A percentile compares a stretch with the other conserved stretches of the same genome.
phyloP scores from a whole-genome alignment of 106 monocot genomes.

The Phalaenopsis aphrodite region DNA sequence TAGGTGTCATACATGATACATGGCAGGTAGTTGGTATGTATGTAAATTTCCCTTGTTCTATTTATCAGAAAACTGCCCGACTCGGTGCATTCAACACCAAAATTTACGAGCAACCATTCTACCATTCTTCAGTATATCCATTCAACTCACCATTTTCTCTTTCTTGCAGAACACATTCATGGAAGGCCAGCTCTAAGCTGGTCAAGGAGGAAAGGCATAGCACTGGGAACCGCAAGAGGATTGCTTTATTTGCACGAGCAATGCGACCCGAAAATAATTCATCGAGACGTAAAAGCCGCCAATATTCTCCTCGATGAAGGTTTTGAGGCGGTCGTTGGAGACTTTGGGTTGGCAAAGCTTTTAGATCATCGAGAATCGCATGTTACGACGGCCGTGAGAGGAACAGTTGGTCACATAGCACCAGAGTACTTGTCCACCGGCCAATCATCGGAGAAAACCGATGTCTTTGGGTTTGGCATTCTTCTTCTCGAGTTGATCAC shows the following conservation, averaged over 20 bases:
- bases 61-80: neutral
- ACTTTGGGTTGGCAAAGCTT: slow-evolving; percentile 53
- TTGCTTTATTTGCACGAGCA: slow-evolving; percentile 47
- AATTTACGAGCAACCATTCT: neutral
- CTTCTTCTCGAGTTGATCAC: slow-evolving; percentile 47
- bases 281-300: slow-evolving; percentile 9
- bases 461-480: slow-evolving; percentile 37
- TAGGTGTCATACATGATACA: too few relatives aligned
- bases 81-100: neutral
- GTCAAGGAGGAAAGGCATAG: slow-evolving; percentile 71
- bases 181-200: slow-evolving; percentile 71
- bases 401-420: slow-evolving; percentile 53
- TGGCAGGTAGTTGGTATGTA: too few relatives aligned
- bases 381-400: slow-evolving; percentile 47
- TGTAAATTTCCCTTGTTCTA: too few relatives aligned
- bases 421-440: slow-evolving; percentile 9
- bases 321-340: slow-evolving; percentile 46
- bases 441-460: slow-evolving; percentile 9
- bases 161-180: slow-evolving; percentile 47
- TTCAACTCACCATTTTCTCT: neutral
- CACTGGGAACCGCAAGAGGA: slow-evolving; percentile 68
- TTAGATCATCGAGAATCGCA: slow-evolving; percentile 47
- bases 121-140: neutral
- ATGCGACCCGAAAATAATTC: slow-evolving; percentile 10
- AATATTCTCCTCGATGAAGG: slow-evolving; percentile 9